A percentile compares a stretch with the other conserved stretches of the same genome.
phyloP scores from a whole-genome alignment of 2,329 filamentous ascomycete species.

The Parafenestella ontariensis region DNA sequence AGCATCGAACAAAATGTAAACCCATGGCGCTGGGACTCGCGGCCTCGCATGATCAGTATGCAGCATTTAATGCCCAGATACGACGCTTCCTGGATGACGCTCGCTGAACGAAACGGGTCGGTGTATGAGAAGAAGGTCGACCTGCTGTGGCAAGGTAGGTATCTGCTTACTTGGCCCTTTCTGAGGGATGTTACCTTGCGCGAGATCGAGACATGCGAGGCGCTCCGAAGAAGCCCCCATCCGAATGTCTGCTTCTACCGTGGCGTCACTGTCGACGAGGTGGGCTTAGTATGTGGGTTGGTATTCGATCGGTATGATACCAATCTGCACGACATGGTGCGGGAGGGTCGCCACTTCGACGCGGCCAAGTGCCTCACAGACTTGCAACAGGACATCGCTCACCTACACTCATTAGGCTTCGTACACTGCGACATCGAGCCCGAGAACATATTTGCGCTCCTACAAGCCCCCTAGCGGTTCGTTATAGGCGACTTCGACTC shows the following conservation, averaged over 20 bases:
- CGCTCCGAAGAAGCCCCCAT: slow-evolving; percentile 3
- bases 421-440: slow-evolving; percentile 1
- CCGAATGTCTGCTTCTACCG: slow-evolving; percentile 7
- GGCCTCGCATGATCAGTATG: neutral
- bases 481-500: slow-evolving; percentile 9
- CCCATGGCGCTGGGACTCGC: neutral
- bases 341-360: neutral
- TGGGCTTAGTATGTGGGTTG: neutral
- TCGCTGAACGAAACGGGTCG: neutral
- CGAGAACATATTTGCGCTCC: slow-evolving; percentile 9
- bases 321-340: neutral
- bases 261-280: neutral
- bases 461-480: neutral
- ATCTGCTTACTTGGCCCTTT: neutral
- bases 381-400: slow-evolving; percentile 1
- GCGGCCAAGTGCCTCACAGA: neutral
- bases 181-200: neutral
- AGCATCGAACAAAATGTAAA: neutral
- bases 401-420: slow-evolving; percentile 10
- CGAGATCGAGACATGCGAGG: slow-evolving; percentile 4
- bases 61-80: neutral
- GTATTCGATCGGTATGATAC: slow-evolving; percentile 7
- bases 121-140: neutral
- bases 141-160: neutral
- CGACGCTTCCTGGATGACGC: neutral